Base-by-base conservation (phyloP, 176 grass and related monocot species). In the Eleusine indica region DNA sequence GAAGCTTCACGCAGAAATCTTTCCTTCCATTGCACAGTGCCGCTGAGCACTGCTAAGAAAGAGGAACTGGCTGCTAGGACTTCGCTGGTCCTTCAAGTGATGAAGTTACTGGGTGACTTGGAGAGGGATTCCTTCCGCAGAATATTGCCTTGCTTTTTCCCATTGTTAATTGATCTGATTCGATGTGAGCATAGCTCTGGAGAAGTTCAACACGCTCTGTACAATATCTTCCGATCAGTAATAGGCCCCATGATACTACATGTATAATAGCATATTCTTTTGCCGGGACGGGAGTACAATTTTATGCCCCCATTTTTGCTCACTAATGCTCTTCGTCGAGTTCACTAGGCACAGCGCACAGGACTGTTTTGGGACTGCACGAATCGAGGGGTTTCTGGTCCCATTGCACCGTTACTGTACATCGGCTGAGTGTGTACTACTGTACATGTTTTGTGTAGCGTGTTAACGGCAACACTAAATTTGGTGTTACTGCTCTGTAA, bases 151-250 rank as follows among this genome's bases (percentile, higher is more conserved):
- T 78, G 49, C 22, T 89, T 99, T 92, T 96, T 96, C 75, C 96
- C 93, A 6, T 80, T 92, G 60, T 81, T 99, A 9, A 88, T 92
- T 86, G 92, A 93, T 88, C 93, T 99, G 79, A 85, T 96, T 80
- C 87, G 87, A 46, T 99, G 96, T 28, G 96, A 99, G 81, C 93
- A 99, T 83, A 80, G 86, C 63, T 99, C 96, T 22, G 91, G 82
- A 56, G 96, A 95, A 89, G 91, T 99, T 73, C 96, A 92, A 71
- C 79, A 68, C 3, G 71, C 82, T 1, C 80, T 99, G 56, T 88
- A 83, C 70, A 90, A 84, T 66, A 94, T 99, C 86, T 99, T 96
- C 84, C 84, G 78, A 75, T 92, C 86, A 85, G 84, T 64, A 21
- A 90, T 99, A 82, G 87, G 93, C 40, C 89, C 96, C 19, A 70